Evolutionary conservation across 257 asterid genomes (phyloP), one percentile per base, ranked within the genome.

Genomic region (Solanum virginianum): DNA sequence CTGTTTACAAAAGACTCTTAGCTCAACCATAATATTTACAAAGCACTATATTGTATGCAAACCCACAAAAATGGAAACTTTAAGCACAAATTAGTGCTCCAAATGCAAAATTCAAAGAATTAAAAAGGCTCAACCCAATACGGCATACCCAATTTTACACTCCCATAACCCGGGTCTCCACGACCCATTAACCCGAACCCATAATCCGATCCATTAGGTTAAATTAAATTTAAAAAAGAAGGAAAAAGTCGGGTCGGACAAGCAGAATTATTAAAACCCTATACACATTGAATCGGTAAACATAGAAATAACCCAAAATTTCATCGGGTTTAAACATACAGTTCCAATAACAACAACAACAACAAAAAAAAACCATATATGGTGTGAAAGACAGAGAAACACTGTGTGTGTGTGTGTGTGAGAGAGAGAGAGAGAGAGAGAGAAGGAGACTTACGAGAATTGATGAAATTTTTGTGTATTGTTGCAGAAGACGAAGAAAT

Each of bases 151-250:
- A 47, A 16, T 16, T 66, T 26, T 3, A 13, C 26, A 39, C 8
- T 8, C 60, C 43, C n/a, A 24, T 36, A 66, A 49, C 15, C 77
- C 80, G 85, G 65, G 85, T 26, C 85, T 65, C 16, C 80, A 45
- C 4, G 47, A 77, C 82, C 82, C 82, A 51, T 0, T 77, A 66
- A 86, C 81, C 90, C 92, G 91, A 89, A 87, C 91, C 90, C 87
- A 47, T 49, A 43, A 80, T 63, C 11, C 82, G 80, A 75, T 26
- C 36, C 87, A 20, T 8, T 18, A 55, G 82, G 84, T 15, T 59
- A 57, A 20, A 68, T 68, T 60, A 0, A 5, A 36, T 36, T 36
- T 3, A 39, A 16, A 32, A 63, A 62, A 32, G 3, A 7, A 29
- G 11, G 2, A 32, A 18, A 70, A 70, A 70, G 53, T 41, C 80